Evolutionary conservation across 805 yeast species (phyloP).

Genomic region (Wickerhamiella siamensis): DNA sequence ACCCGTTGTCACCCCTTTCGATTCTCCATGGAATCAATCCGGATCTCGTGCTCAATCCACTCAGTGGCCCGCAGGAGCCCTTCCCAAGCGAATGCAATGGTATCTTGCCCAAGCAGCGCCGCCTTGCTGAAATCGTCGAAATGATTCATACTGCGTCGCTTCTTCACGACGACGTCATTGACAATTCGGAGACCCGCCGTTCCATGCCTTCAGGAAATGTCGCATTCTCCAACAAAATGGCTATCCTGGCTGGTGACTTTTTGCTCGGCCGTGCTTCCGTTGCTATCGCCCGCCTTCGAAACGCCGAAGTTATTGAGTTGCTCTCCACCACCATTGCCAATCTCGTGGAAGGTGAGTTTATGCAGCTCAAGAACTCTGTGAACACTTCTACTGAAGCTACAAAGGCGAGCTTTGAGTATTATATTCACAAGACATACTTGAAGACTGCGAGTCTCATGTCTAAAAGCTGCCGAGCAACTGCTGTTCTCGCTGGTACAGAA

Average conservation of each 20-base stretch:
- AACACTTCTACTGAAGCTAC: conserved; percentile 39
- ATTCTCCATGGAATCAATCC: conserved; percentile 87
- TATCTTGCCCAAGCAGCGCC: conserved; percentile 83
- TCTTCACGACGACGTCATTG: conserved; percentile 94
- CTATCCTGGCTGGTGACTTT: conserved; percentile 93
- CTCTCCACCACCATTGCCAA: conserved; percentile 94
- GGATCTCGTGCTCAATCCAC: conserved; percentile 59
- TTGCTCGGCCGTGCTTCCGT: conserved; percentile 92
- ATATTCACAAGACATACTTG: conserved; percentile 84
- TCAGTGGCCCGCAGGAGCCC: conserved; percentile 63
- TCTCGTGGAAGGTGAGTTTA: conserved; percentile 94
- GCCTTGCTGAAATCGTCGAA: conserved; percentile 94
- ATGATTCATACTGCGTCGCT: conserved; percentile 96
- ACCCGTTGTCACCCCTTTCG: conserved; percentile 58
- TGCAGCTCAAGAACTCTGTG: conserved; percentile 89
- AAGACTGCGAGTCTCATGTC: conserved; percentile 93
- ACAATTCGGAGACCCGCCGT: conserved; percentile 69
- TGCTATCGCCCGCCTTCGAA: conserved; percentile 79
- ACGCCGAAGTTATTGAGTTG: conserved; percentile 94
- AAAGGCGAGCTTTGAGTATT: conserved; percentile 74
- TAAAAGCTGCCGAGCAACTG: conserved; percentile 84
- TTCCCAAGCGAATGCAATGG: conserved; percentile 57
- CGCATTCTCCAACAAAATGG: conserved; percentile 94
- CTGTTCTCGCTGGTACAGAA: conserved; percentile 76
- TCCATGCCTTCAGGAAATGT: conserved; percentile 84